Evolutionary conservation across 177 flowering plant species (phyloP).

Genomic region (Vitis hybrid): DNA sequence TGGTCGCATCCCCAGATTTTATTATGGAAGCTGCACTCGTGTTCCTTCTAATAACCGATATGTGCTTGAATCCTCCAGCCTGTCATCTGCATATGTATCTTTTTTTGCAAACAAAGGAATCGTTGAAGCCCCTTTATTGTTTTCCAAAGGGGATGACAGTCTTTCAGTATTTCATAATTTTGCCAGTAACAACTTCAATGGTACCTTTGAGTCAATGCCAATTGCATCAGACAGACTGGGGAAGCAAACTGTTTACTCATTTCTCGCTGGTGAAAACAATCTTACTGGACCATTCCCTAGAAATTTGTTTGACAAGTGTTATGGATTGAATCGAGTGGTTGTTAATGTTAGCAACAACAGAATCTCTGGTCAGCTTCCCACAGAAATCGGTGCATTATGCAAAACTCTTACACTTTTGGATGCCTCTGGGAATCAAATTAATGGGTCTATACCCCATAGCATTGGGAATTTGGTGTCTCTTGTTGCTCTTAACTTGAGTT

Average conservation of each 20-base stretch:
- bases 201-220: conserved; percentile 51
- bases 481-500: conserved; percentile 59
- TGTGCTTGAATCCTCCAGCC: conserved; percentile 14
- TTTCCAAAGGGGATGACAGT: conserved; percentile 29
- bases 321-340: conserved; percentile 39
- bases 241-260: conserved; percentile 50
- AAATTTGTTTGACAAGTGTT: conserved; percentile 53
- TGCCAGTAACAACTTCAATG: conserved; percentile 60
- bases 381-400: conserved; percentile 50
- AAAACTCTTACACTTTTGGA: conserved; percentile 57
- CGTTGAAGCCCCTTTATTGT: conserved; percentile 27
- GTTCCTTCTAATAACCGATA: conserved; percentile 20
- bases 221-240: conserved; percentile 47
- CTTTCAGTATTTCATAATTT: conserved; percentile 61
- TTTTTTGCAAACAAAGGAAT: conserved; percentile 39
- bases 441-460: conserved; percentile 56
- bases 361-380: conserved; percentile 60
- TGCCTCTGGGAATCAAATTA: conserved; percentile 63
- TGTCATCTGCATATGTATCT: conserved; percentile 45
- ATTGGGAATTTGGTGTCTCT: conserved; percentile 53
- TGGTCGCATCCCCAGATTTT: conserved; percentile 62
- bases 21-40: conserved; percentile 30
- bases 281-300: conserved; percentile 57
- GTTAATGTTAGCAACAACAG: conserved; percentile 59
- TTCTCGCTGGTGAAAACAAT: conserved; percentile 60